Percentiles rank a stretch among this genome's conserved stretches.
phyloP scores from a whole-genome alignment of 441 rosid species.

The Gossypium lobatum region DNA sequence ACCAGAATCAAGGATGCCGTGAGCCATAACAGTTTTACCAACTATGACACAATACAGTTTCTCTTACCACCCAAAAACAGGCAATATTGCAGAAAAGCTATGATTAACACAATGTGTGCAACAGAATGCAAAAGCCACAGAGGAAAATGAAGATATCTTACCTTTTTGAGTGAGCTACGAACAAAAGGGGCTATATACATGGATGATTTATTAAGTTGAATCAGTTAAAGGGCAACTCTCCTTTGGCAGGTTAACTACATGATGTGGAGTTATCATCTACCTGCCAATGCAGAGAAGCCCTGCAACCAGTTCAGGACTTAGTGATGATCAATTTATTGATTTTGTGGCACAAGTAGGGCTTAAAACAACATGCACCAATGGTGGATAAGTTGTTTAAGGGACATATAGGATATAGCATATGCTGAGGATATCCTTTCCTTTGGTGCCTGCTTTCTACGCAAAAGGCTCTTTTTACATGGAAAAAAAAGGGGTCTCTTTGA shows the following conservation, averaged over 20 bases:
- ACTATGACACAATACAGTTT: no score
- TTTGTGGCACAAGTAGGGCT: neutral
- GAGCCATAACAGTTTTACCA: no score
- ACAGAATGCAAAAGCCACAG: neutral
- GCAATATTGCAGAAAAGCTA: no score
- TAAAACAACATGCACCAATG: neutral
- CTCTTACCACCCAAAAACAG: no score
- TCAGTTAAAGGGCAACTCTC: conserved; percentile 84
- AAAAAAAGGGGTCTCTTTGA: neutral
- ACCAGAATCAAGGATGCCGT: no score
- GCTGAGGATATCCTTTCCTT: conserved; percentile 29
- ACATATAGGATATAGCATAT: conserved; percentile 22
- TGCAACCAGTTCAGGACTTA: conserved; percentile 48
- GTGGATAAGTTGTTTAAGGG: conserved; percentile 10
- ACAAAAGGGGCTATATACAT: neutral
- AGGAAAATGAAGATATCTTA: neutral
- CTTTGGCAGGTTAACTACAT: conserved; percentile 51
- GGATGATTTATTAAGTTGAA: conserved; percentile 34
- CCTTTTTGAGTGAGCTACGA: conserved; percentile 1
- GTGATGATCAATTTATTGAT: neutral
- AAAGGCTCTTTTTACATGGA: conserved; percentile 18
- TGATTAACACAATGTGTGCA: conserved; percentile 31
- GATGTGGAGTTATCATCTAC: neutral
- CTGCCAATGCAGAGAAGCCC: conserved; percentile 73
- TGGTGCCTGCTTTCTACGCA: conserved; percentile 27